Percentiles rank a stretch among this genome's conserved stretches.
These are phyloP conservation scores for Phytophthora boehmeriae DNA, from an alignment of 352 stramenopile genomes.

Conservation along the genomic window DNA sequence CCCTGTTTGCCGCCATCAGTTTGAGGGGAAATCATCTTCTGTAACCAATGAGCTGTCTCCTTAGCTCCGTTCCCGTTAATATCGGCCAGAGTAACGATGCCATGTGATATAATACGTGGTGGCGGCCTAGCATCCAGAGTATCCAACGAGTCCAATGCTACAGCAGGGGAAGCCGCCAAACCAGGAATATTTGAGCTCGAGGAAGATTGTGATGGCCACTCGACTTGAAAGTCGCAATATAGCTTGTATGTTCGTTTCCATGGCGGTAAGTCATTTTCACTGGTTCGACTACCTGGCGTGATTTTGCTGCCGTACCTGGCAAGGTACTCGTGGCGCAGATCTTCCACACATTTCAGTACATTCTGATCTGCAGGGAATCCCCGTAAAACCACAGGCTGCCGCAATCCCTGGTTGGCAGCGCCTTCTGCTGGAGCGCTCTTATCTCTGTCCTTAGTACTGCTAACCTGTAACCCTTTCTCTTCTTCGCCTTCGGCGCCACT, in stretches of 20 bases:
- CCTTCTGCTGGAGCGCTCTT: constrained; percentile 9
- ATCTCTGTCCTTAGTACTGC: neutral
- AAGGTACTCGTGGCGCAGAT: constrained; percentile 40
- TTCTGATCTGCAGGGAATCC: constrained; percentile 74
- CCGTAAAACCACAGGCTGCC: constrained; percentile 31
- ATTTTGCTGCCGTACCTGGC: constrained; percentile 1
- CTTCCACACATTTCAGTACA: constrained; percentile 79
- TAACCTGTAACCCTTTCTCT: constrained; percentile 10
- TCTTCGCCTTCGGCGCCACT: constrained; percentile 34
- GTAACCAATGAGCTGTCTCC: constrained; percentile 30
- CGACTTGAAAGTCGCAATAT: constrained; percentile 70
- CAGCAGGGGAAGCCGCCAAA: neutral
- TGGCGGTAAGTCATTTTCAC: constrained; percentile 40
- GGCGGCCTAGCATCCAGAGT: constrained; percentile 17
- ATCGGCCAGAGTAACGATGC: constrained; percentile 25
- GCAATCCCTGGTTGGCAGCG: constrained; percentile 11
- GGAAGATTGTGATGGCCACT: constrained; percentile 45
- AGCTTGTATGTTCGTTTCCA: constrained; percentile 83
- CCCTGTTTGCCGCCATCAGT: constrained; percentile 7
- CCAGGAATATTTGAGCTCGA: constrained; percentile 5
- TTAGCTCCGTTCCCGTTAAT: constrained; percentile 22
- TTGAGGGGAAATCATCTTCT: constrained; percentile 20
- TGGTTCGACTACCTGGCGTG: neutral
- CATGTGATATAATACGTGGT: constrained; percentile 22
- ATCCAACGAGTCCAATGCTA: constrained; percentile 20